Evolutionary conservation across 495 filamentous ascomycete genomes (phyloP), one percentile per base, ranked within the genome.

Genomic region (Penicillium odoratum): DNA sequence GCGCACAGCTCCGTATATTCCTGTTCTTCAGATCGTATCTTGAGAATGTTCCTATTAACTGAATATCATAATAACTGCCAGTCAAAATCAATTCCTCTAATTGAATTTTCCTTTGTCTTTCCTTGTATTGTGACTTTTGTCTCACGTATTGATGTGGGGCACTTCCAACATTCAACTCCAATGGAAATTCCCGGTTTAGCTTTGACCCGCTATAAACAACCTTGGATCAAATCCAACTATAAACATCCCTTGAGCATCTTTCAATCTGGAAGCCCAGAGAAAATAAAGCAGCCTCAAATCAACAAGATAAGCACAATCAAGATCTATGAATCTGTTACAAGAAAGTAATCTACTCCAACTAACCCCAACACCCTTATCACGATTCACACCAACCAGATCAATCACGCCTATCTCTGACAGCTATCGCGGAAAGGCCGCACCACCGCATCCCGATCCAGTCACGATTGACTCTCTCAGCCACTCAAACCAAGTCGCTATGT

Each of bases 331-430:
- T 1, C 21, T 21, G 21, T 21, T 33, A 33, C 5, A 2, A 33
- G 31, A 6, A 2, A 33, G 1, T 6, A 10, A 11, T 16, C 15
- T 40, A 40, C 38, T 40, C 44, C 44, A 47, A 47, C 0, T 13
- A 47, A 47, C 44, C 48, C 48, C 48, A 34, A 50, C 18, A 26
- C 48, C 26, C 44, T 47, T 47, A 47, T 47, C 44, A 47, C 44
- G 21, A 21, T 21, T 21, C 21, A 47, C 44, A 47, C 57, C 57
- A 60, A 60, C 57, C 57, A 25, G 46, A 60, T 51, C 34, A 11
- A 30, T 13, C 13, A 54, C 29, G 16, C 52, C 52, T 60, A 60
- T 60, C 57, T 59, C 10, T 42, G 13, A 21, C 44, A 47, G 44
- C 44, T 47, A 47, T 47, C 44, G 44, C 44, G 44, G 44, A 47